phyloP scores from a whole-genome alignment of 116 monocot species.

The Phalaenopsis hybrid region DNA sequence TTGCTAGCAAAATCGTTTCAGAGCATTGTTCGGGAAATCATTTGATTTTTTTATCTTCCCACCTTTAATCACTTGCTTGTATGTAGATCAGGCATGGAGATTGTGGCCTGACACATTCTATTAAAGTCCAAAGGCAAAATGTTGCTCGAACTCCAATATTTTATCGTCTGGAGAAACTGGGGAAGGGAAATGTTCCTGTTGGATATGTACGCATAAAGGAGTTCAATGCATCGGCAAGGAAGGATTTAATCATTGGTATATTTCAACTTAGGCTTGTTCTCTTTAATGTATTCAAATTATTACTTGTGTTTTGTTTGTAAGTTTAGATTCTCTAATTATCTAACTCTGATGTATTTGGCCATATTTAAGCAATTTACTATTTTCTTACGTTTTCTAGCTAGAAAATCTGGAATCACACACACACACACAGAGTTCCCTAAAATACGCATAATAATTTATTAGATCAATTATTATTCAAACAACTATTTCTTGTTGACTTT shows the following conservation, averaged over 20 bases:
- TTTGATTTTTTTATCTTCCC: conserved; percentile 1
- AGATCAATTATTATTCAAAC: too few relatives aligned
- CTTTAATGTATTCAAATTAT: not conserved
- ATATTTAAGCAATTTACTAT: not conserved
- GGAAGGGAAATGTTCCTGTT: conserved; percentile 46
- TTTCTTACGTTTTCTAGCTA: not conserved
- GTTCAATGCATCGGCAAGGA: conserved; percentile 93
- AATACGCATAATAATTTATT: not conserved
- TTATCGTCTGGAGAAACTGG: conserved; percentile 72
- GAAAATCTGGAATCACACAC: too few relatives aligned
- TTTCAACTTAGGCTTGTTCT: not conserved
- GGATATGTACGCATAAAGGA: conserved; percentile 92
- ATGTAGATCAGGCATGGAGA: conserved; percentile 73
- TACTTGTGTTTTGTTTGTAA: not conserved
- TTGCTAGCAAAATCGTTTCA: not conserved
- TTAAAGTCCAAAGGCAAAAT: conserved; percentile 64
- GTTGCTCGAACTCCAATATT: conserved; percentile 81
- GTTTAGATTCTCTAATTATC: not conserved
- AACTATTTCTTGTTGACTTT: too few relatives aligned
- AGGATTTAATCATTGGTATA: conserved; percentile 73
- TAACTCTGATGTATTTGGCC: not conserved
- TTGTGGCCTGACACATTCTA: conserved; percentile 47
- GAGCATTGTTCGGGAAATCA: not conserved
- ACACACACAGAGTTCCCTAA: too few relatives aligned
- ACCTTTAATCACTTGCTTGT: not conserved